Conservation (phyloP, 2,329 filamentous ascomycete genomes). For the Knufia petricola region DNA sequence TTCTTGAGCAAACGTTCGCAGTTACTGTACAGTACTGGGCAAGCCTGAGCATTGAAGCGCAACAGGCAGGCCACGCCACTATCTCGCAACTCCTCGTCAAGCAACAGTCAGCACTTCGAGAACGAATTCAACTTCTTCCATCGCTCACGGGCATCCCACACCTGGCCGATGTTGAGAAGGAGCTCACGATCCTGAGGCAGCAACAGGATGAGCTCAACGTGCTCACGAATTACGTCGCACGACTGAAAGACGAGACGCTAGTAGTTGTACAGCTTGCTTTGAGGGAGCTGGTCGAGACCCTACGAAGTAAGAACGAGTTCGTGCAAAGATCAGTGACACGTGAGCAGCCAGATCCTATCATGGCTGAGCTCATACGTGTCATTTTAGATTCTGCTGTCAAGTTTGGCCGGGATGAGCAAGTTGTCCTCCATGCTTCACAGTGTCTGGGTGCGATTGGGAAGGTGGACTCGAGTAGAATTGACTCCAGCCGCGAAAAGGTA, state of each 20-base stretch:
- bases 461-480: conserved; percentile 80
- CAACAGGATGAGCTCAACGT: conserved; percentile 57
- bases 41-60: conserved; percentile 52
- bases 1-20: conserved; percentile 84
- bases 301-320: conserved; percentile 63
- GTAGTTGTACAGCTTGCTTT: conserved; percentile 77
- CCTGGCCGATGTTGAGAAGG: conserved; percentile 57
- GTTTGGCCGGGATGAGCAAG: conserved; percentile 59
- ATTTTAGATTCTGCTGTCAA: conserved; percentile 78
- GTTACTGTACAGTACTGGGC: conserved; percentile 76
- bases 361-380: conserved; percentile 62
- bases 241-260: conserved; percentile 73
- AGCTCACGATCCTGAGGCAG: conserved; percentile 55
- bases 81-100: conserved; percentile 57
- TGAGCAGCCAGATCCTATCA: conserved; percentile 69
- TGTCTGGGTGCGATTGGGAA: conserved; percentile 85
- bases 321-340: conserved; percentile 71
- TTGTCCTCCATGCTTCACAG: conserved; percentile 64
- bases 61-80: conserved; percentile 50
- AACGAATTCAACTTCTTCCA: conserved; percentile 65
- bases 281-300: conserved; percentile 62
- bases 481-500: conserved; percentile 64
- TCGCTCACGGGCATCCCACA: conserved; percentile 62
- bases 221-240: conserved; percentile 60
- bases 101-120: conserved; percentile 51